phyloP scores from a whole-genome alignment of 2,329 filamentous ascomycete species.

The Calonectria henricotiae region DNA sequence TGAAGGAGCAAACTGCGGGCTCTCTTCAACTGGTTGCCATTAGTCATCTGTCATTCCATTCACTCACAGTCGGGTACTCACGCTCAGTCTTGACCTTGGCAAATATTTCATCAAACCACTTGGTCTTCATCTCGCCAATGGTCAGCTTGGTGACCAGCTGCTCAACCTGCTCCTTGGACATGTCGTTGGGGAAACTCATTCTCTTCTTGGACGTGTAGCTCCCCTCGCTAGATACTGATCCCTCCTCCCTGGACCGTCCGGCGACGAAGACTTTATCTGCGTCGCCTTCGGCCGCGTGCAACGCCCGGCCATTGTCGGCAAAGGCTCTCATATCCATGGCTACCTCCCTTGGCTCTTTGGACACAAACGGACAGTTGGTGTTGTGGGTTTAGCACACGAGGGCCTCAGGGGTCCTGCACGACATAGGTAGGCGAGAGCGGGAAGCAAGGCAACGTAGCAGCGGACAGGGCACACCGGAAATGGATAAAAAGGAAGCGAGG shows the following conservation, averaged over 20 bases:
- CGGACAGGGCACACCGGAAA: background rate
- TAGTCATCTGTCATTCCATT: background rate
- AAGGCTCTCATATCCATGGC: conserved; percentile 34
- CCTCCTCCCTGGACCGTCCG: conserved; percentile 29
- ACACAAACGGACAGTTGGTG: conserved; percentile 28
- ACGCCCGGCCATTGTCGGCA: conserved; percentile 22
- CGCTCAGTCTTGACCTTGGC: conserved; percentile 52
- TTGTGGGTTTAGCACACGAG: conserved; percentile 42
- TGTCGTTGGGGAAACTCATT: conserved; percentile 43
- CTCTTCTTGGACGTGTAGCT: conserved; percentile 39
- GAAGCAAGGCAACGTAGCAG: conserved; percentile 20
- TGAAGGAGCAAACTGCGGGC: conserved; percentile 18
- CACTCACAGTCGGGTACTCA: conserved; percentile 29
- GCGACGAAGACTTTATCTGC: conserved; percentile 45
- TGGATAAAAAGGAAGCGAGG: background rate
- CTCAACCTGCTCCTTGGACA: conserved; percentile 52
- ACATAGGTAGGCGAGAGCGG: conserved; percentile 30
- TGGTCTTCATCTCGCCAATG: conserved; percentile 51
- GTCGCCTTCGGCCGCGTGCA: conserved; percentile 29
- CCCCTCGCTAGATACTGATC: conserved; percentile 38
- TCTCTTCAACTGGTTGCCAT: conserved; percentile 44
- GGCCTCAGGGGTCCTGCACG: conserved; percentile 33
- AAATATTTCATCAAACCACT: conserved; percentile 51
- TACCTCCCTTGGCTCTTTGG: background rate
- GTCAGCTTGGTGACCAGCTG: conserved; percentile 48